Conservation (phyloP, 345 rosid species). For the Arabidopsis thaliana region DNA sequence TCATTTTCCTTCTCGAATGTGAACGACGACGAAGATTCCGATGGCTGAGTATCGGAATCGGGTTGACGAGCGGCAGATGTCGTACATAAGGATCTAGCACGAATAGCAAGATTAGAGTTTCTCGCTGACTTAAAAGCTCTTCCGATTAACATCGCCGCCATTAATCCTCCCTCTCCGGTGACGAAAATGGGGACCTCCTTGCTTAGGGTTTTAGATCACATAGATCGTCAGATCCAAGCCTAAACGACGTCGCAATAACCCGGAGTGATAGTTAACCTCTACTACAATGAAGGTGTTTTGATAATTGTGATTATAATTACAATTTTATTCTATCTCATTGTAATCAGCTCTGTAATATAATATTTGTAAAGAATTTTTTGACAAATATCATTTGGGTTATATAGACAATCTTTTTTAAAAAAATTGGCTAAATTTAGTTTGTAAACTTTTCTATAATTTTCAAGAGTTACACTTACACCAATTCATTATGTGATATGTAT, state of each 20-base stretch:
- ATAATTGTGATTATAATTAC: neutral
- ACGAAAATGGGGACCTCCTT: neutral
- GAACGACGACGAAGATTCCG: slow-evolving; percentile 55
- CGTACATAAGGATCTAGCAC: slow-evolving; percentile 51
- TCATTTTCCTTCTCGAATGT: slow-evolving; percentile 50
- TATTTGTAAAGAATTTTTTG: too few species aligned
- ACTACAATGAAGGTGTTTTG: neutral
- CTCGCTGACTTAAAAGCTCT: slow-evolving; percentile 52
- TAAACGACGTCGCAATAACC: neutral
- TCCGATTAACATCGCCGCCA: slow-evolving; percentile 49
- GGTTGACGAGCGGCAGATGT: slow-evolving; percentile 48
- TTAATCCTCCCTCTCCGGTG: slow-evolving; percentile 24
- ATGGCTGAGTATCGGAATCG: slow-evolving; percentile 46
- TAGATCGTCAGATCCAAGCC: neutral
- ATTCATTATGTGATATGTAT: too few species aligned
- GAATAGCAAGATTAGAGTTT: slow-evolving; percentile 36
- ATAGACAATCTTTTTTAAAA: too few species aligned
- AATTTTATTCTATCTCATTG: too few species aligned
- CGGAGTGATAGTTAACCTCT: neutral
- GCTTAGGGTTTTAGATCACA: slow-evolving; percentile 31
- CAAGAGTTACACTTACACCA: too few species aligned
- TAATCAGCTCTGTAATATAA: too few species aligned
- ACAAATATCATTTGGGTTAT: too few species aligned
- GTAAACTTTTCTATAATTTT: too few species aligned
- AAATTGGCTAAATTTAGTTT: too few species aligned